phyloP scores from a whole-genome alignment of 306 rosid species.

The Castanospermum australe region DNA sequence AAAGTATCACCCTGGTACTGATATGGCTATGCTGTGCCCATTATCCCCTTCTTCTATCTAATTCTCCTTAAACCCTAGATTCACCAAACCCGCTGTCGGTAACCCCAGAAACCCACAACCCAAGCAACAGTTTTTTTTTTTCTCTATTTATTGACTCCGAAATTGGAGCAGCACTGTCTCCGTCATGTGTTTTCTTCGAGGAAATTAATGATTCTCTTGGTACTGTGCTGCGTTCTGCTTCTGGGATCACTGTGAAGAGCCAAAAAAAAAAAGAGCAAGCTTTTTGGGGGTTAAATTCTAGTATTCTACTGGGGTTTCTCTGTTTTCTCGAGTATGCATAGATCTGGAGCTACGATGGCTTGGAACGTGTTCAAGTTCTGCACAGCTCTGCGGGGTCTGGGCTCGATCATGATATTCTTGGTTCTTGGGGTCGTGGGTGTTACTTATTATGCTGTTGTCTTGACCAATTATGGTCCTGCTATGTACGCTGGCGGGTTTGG shows the following conservation, averaged over 20 bases:
- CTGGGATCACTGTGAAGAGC: not conserved
- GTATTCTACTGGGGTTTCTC: slow-evolving; percentile 6
- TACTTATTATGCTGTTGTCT: slow-evolving; percentile 68
- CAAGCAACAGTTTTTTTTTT: not conserved
- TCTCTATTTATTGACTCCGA: not conserved
- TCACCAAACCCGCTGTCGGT: not conserved
- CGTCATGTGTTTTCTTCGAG: not conserved
- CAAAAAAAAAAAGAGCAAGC: not conserved
- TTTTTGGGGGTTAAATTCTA: not conserved
- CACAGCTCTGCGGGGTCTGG: slow-evolving; percentile 73
- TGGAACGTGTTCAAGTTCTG: slow-evolving; percentile 93
- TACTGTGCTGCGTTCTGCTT: not conserved
- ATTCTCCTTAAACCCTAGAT: not conserved
- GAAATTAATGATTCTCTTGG: not conserved
- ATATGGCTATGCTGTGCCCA: not conserved
- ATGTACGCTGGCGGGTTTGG: slow-evolving; percentile 49
- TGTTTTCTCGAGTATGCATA: slow-evolving; percentile 48
- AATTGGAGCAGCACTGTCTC: not conserved
- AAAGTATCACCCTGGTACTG: too few species aligned
- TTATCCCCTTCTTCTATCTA: not conserved
- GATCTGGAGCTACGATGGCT: slow-evolving; percentile 79
- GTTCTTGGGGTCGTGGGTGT: slow-evolving; percentile 83
- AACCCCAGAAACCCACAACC: not conserved
- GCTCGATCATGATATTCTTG: slow-evolving; percentile 73
- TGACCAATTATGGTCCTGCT: slow-evolving; percentile 72